These are phyloP conservation scores for Puccinia novopanici DNA, from an alignment of 1,284 basidiomycete genomes.

Conservation along the genomic window DNA sequence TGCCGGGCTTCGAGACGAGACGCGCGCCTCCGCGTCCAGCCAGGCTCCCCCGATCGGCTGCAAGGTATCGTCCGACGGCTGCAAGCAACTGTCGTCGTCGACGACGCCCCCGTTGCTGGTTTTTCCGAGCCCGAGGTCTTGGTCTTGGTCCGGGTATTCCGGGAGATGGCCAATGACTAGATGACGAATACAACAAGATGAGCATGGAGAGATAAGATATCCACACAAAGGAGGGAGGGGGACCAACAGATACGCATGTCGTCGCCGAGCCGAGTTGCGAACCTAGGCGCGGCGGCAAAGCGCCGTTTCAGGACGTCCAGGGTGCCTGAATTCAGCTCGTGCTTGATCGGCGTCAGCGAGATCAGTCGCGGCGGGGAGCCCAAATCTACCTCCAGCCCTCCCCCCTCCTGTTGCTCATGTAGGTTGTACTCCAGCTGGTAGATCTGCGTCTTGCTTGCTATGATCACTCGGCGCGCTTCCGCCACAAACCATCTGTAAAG, in stretches of 20 bases:
- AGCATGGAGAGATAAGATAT: background rate
- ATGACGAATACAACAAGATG: background rate
- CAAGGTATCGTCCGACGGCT: background rate
- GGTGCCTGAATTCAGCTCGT: constrained; percentile 44
- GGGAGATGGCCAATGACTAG: constrained; percentile 45
- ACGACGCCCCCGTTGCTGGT: background rate
- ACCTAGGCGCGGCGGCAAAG: constrained; percentile 46
- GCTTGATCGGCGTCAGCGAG: constrained; percentile 37
- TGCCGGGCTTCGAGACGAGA: constrained; percentile 40
- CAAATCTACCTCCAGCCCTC: constrained; percentile 23
- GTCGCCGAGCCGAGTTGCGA: constrained; percentile 44
- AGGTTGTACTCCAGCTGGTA: constrained; percentile 44
- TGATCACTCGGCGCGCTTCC: constrained; percentile 46
- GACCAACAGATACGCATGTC: constrained; percentile 49
- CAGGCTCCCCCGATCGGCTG: constrained; percentile 50
- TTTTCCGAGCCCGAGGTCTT: background rate
- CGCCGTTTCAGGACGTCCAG: constrained; percentile 46
- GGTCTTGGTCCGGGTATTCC: background rate
- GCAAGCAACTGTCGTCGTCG: background rate
- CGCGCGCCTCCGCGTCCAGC: constrained; percentile 27
- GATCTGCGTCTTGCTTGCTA: constrained; percentile 44
- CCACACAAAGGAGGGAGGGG: background rate
- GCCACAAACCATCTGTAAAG: constrained; percentile 47
- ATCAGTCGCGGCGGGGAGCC: constrained; percentile 28
- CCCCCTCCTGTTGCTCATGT: background rate